Base-by-base conservation (phyloP, 441 rosid species). In the Pelargonium myrrhifolium region DNA sequence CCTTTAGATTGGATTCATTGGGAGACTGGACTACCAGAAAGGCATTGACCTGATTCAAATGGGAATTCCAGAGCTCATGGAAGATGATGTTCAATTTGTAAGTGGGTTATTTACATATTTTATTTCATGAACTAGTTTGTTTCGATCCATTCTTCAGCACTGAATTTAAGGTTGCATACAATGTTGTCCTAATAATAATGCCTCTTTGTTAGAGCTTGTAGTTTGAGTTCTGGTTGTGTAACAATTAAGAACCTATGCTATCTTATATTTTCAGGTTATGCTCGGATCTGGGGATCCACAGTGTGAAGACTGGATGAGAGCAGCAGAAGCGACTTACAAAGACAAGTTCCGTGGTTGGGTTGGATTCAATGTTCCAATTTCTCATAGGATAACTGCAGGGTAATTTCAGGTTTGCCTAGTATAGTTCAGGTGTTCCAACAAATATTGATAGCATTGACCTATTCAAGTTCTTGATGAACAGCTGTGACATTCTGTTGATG, bases 281-380 rank as follows among this genome's bases (percentile, higher is more conserved):
- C 90, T 93, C 60, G 97, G 97, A 14, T 90, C 96, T 55, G 98
- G 98, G 63, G 87, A 87, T 61, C 83, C 81, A 22, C 85, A 75
- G 69, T 93, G 61, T 75, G 96, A 93, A 71, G 82, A 74, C 65
- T 90, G 95, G 98, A 93, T 90, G 98, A 90, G 88, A 80, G 80
- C 73, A 58, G 76, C 88, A 72, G 97, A 89, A 75, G 70, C 79
- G 65, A 81, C 79, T 55, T 84, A 86, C 79, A 81, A 14, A 76
- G 87, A 93, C 70, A 89, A 93, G 72, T 90, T 87, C 55, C 89
- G 98, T 42, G 97, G 96, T 65, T 93, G 97, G 99, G 97, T 91
- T 74, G 96, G 97, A 67, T 93, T 91, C 68, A 85, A 81, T 72
- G 93, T 93, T 75, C 95, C 96, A 53, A 79, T 93, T 74, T 89